Conservation (phyloP, 1,284 basidiomycete genomes). For the Cutaneotrichosporon daszewskae region DNA sequence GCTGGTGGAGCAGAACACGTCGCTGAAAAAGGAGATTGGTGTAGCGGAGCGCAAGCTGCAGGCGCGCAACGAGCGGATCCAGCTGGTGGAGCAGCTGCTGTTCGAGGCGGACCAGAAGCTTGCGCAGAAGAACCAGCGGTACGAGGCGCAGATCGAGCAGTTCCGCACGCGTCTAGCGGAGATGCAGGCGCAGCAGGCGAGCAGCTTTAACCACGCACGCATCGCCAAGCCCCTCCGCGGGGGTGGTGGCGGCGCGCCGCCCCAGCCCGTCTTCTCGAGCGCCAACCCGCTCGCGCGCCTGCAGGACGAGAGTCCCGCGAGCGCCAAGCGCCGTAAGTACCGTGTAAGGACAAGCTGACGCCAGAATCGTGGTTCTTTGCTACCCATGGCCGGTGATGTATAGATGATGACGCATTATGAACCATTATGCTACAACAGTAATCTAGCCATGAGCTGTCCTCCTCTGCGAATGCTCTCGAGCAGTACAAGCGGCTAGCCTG, state of each 20-base stretch:
- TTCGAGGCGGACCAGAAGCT: conserved; percentile 90
- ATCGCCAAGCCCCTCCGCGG: conserved; percentile 96
- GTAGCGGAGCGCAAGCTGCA: conserved; percentile 94
- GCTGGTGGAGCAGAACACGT: conserved; percentile 98
- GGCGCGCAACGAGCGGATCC: conserved; percentile 94
- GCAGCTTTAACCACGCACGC: conserved; percentile 53
- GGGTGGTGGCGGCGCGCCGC: conserved; percentile 62
- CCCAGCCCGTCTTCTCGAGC: conserved; percentile 4
- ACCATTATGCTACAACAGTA: too few species aligned
- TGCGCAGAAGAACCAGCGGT: conserved; percentile 88
- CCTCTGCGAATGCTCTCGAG: not conserved
- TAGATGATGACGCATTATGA: too few species aligned
- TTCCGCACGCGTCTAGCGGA: conserved; percentile 86
- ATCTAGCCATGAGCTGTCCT: too few species aligned
- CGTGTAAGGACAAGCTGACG: not conserved
- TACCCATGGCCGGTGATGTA: too few species aligned
- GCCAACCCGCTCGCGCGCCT: conserved; percentile 37
- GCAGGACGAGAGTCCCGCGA: conserved; percentile 30
- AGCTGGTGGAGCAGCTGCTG: conserved; percentile 84
- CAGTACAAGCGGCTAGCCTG: not conserved
- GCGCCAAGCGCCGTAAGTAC: conserved; percentile 16
- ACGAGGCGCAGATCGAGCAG: conserved; percentile 83
- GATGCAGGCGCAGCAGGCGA: conserved; percentile 71
- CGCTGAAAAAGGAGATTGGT: conserved; percentile 95
- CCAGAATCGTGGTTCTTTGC: conserved; percentile 16